A percentile compares a stretch with the other conserved stretches of the same genome.
These are phyloP conservation scores for Syzygium aromaticum DNA, from an alignment of 345 rosid genomes.

Conservation along the genomic window DNA sequence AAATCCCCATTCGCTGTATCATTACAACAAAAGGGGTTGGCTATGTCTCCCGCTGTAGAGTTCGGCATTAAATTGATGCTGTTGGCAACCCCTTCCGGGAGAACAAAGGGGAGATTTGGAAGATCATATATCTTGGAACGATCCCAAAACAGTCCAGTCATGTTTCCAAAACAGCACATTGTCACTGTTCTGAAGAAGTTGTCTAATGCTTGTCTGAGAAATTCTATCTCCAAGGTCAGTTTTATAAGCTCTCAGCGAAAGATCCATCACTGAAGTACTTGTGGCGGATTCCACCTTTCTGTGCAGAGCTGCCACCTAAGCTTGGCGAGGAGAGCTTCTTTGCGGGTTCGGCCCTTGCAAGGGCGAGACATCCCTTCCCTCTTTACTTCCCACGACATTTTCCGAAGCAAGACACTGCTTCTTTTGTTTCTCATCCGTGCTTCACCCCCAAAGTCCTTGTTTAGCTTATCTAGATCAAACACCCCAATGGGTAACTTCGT, in stretches of 20 bases:
- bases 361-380: background rate
- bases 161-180: background rate
- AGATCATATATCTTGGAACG: background rate
- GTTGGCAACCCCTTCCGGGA: background rate
- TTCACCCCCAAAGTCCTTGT: background rate
- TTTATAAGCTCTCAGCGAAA: background rate
- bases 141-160: background rate
- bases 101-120: background rate
- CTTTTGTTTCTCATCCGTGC: too few relatives aligned
- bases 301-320: background rate
- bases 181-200: background rate
- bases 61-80: background rate
- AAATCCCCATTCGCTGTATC: background rate
- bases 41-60: background rate
- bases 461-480: background rate
- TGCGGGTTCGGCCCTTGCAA: background rate
- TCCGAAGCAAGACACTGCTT: rapidly evolving
- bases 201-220: background rate
- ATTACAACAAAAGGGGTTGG: background rate
- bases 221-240: background rate
- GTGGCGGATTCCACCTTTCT: rapidly evolving
- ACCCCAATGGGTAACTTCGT: background rate
- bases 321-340: background rate
- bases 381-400: too few relatives aligned
- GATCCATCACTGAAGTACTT: background rate